Evolutionary conservation across 176 grass and related monocot species (phyloP), one percentile per base, ranked within the genome.

Genomic region (Juncus inflexus): DNA sequence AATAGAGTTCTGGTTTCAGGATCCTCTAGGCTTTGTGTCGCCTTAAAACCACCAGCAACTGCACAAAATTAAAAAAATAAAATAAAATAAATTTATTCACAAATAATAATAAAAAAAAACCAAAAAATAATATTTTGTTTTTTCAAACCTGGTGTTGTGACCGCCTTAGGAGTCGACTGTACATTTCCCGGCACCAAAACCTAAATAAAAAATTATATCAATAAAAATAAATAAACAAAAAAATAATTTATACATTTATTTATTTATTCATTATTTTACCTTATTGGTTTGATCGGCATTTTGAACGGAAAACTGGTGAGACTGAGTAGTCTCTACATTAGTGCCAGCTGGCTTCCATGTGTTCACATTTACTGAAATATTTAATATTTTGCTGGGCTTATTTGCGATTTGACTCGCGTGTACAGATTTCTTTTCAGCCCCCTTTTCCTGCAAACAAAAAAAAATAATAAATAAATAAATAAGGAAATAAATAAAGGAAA

Each of bases 281-380:
- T 58, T 41, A 15, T 49, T 13, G 7, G n/a, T 38, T 28, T 74
- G 7, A 42, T 72, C 28, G 2, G 3, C 5, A 59, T 71, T 71
- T 59, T 71, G 53, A 39, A 71, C 36, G 42, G 67, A 71, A n/a
- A 83, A 58, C 19, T 65, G 64, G 55, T 67, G 77, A 0, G 38
- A 35, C 67, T 51, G 77, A 0, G 47, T 43, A 0, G 47, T 43
- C 67, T 51, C 64, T 40, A 60, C 42, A 50, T 8, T 54, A 7
- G 15, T 66, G 15, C 36, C 56, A 28, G 79, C 54, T 84, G 81
- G 47, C 54, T 80, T 87, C 65, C 54, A 59, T 15, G 62, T 76
- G 54, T 73, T 81, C 52, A 53, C 79, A 78, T 84, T 90, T 73
- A 63, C 77, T 63, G 94, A 82, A 62, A 81, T 59, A 75, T 90